These are phyloP conservation scores for Sporothrix schenckii DNA, from an alignment of 2,329 filamentous ascomycete genomes.

Conservation along the genomic window DNA sequence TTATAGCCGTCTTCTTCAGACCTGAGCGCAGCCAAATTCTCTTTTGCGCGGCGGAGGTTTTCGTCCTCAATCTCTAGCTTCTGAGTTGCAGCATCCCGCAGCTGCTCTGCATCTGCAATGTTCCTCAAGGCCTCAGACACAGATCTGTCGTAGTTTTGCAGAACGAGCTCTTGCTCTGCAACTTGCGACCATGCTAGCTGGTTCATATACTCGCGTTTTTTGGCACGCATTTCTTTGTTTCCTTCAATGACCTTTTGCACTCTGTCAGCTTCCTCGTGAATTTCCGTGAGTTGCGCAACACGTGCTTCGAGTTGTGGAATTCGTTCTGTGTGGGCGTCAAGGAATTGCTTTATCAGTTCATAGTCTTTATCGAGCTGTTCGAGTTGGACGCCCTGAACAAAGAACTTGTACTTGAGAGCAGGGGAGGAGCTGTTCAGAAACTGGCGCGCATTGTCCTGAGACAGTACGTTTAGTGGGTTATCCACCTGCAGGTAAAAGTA, in stretches of 20 bases:
- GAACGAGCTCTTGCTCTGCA: slow-evolving; percentile 66
- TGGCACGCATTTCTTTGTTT: slow-evolving; percentile 65
- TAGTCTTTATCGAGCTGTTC: slow-evolving; percentile 93
- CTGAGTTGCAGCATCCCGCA: slow-evolving; percentile 52
- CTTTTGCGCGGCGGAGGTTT: slow-evolving; percentile 47
- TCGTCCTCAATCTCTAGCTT: slow-evolving; percentile 53
- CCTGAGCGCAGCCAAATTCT: slow-evolving; percentile 48
- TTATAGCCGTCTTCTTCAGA: slow-evolving; percentile 53
- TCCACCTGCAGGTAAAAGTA: slow-evolving; percentile 93
- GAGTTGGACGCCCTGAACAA: slow-evolving; percentile 90
- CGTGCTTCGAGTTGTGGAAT: slow-evolving; percentile 64
- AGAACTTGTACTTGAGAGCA: slow-evolving; percentile 91
- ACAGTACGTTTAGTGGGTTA: slow-evolving; percentile 93
- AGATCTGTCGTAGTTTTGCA: slow-evolving; percentile 46
- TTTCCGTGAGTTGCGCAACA: slow-evolving; percentile 61
- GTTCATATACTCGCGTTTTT: slow-evolving; percentile 60
- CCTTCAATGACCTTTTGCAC: slow-evolving; percentile 68
- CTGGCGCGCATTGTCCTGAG: slow-evolving; percentile 90
- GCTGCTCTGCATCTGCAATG: slow-evolving; percentile 49
- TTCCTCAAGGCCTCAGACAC: slow-evolving; percentile 47
- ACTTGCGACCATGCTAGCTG: slow-evolving; percentile 90
- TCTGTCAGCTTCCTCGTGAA: slow-evolving; percentile 63
- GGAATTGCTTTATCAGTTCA: slow-evolving; percentile 74
- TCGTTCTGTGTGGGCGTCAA: slow-evolving; percentile 71
- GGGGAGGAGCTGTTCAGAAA: slow-evolving; percentile 86